Percentiles rank a stretch among this genome's conserved stretches.
Conservation (phyloP, 2,329 filamentous ascomycete genomes). For the Colletotrichum australisinense region DNA sequence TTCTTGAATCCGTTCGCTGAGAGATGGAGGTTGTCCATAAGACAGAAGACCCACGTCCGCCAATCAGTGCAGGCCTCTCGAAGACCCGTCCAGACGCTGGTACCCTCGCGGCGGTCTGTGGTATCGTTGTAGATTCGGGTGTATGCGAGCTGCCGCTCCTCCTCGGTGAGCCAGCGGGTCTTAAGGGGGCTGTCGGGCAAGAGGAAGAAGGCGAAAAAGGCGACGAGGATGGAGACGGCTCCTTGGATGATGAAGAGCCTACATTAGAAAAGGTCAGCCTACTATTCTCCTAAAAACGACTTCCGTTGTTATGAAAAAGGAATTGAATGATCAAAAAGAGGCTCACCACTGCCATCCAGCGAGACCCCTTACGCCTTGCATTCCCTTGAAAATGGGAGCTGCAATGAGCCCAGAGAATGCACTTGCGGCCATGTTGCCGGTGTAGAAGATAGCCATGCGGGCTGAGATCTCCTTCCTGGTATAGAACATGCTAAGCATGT, state of each 20-base stretch:
- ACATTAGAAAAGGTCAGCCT: not conserved
- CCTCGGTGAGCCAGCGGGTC: slow-evolving; percentile 50
- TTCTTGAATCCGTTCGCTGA: slow-evolving; percentile 59
- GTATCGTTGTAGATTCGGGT: slow-evolving; percentile 44
- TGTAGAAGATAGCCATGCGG: slow-evolving; percentile 56
- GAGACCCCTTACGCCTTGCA: slow-evolving; percentile 51
- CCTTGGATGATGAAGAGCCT: slow-evolving; percentile 56
- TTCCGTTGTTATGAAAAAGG: no score
- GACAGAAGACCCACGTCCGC: slow-evolving; percentile 59
- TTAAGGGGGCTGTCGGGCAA: slow-evolving; percentile 53
- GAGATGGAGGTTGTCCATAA: slow-evolving; percentile 63
- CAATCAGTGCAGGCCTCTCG: slow-evolving; percentile 56
- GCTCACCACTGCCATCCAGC: slow-evolving; percentile 55
- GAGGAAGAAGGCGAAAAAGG: slow-evolving; percentile 47
- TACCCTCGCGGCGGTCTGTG: slow-evolving; percentile 51
- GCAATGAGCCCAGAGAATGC: slow-evolving; percentile 57
- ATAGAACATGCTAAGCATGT: slow-evolving; percentile 37
- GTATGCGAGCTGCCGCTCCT: slow-evolving; percentile 54
- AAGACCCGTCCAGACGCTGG: slow-evolving; percentile 55
- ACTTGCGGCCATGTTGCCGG: slow-evolving; percentile 56
- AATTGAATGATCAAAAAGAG: not conserved
- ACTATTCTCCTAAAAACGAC: no score
- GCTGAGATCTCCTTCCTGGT: slow-evolving; percentile 34
- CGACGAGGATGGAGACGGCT: slow-evolving; percentile 49
- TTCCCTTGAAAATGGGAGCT: slow-evolving; percentile 55